Evolutionary conservation across 352 stramenopile species (phyloP).

Genomic region (Blastocystis sp.): DNA sequence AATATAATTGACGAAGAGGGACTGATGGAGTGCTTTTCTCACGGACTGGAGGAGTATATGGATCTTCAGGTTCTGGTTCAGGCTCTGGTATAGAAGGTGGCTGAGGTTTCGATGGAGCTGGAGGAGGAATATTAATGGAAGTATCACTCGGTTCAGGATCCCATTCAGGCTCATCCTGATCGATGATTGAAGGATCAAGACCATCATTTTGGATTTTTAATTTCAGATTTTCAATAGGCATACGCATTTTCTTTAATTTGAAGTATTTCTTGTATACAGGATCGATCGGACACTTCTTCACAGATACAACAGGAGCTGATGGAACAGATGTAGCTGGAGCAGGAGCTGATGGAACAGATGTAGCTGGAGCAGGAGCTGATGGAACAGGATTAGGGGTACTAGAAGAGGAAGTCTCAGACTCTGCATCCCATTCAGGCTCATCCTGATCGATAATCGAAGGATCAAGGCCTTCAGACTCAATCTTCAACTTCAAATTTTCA

Average conservation of each 20-base stretch:
- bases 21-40: slow-evolving; percentile 44
- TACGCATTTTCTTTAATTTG: slow-evolving; percentile 80
- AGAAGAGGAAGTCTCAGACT: neutral
- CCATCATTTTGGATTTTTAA: slow-evolving; percentile 81
- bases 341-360: neutral
- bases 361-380: neutral
- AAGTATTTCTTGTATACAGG: slow-evolving; percentile 81
- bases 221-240: slow-evolving; percentile 80
- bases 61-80: slow-evolving; percentile 21
- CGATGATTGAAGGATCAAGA: slow-evolving; percentile 67
- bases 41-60: slow-evolving; percentile 14
- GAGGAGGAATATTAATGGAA: neutral
- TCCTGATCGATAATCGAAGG: slow-evolving; percentile 76
- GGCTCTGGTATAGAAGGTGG: neutral
- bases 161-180: neutral
- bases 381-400: neutral
- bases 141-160: neutral
- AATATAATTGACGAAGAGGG: slow-evolving; percentile 39
- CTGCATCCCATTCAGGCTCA: slow-evolving; percentile 71
- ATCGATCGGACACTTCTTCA: slow-evolving; percentile 70
- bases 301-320: neutral
- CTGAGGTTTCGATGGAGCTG: neutral
- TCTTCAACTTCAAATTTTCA: slow-evolving; percentile 82
- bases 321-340: neutral
- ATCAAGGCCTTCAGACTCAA: slow-evolving; percentile 79